Base-by-base conservation (phyloP, 2,329 filamentous ascomycete genomes). In the Botrytis pseudocinerea region DNA sequence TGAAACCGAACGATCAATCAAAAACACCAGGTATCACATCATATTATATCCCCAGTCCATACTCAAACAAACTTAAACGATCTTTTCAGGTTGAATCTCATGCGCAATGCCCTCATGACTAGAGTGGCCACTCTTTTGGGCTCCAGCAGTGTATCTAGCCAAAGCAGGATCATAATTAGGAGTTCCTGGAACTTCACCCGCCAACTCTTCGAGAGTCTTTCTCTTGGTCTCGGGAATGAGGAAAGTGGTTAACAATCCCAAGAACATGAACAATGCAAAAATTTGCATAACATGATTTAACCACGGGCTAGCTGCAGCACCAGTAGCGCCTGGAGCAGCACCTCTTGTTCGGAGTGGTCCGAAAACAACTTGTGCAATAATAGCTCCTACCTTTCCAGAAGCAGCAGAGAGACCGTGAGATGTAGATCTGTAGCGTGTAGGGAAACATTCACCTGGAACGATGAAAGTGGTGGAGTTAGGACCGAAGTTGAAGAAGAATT, bases 191-290 rank as follows among this genome's bases (percentile, higher is more conserved):
- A 73, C 71, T 69, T 72, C 69, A 63, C 42, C 61, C 5, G 66
- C 71, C 48, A 93, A 83, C 76, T 90, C 87, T 79, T 94, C 93
- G 59, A 95, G 84, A 0, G 92, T 93, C 82, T 90, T 86, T 3
- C 91, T 86, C 83, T 92, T 94, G 0, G 91, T 94, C 83, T 94
- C 93, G 0, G 92, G 92, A 42, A 95, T 90, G 42, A 95, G 82
- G 2, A 94, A 83, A 1, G 90, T 90, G 2, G 89, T 89, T 65
- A 93, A 82, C 71, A 88, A 86, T 65, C 93, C 93, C 65, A 87
- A 86, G 6, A 95, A 85, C 93, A 94, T 95, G 84, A 95, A 94
- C 16, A 93, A 84, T 0, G 91, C 91, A 81, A 93, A 94, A 60
- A 94, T 91, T 81, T 93, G 86, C 84, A 95, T 90, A 65, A 95